These are phyloP conservation scores for Myriosclerotinia scirpicola DNA, from an alignment of 2,329 filamentous ascomycete genomes.

Conservation along the genomic window DNA sequence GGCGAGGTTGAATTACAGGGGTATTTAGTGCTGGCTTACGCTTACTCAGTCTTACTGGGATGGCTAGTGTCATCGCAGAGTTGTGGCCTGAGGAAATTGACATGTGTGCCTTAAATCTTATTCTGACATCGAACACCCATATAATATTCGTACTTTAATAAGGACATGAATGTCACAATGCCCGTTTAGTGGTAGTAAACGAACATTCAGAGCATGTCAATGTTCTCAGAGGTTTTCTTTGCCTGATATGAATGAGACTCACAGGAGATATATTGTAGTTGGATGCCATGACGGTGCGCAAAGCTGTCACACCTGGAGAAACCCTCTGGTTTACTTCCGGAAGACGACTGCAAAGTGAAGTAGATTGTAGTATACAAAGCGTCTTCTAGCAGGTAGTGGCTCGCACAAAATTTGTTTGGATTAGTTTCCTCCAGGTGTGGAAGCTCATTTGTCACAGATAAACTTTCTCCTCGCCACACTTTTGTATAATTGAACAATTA, in stretches of 20 bases:
- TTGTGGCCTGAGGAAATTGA: not conserved
- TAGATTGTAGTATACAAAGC: too few species aligned
- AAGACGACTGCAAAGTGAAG: too few species aligned
- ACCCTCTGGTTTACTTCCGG: not conserved
- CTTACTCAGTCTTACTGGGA: not conserved
- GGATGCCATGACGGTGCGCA: not conserved
- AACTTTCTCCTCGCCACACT: not conserved
- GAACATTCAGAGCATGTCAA: not conserved
- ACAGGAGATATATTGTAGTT: not conserved
- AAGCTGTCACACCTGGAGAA: not conserved
- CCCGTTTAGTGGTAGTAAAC: not conserved
- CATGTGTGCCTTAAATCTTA: not conserved
- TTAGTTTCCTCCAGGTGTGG: not conserved
- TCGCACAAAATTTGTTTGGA: not conserved
- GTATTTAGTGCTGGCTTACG: not conserved
- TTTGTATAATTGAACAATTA: not conserved
- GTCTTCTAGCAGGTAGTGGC: not conserved
- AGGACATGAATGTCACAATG: not conserved
- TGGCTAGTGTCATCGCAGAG: not conserved
- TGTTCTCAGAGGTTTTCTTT: not conserved
- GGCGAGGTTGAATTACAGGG: slow-evolving; percentile 1
- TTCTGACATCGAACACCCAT: slow-evolving; percentile 6
- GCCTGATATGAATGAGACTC: not conserved
- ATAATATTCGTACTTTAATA: not conserved
- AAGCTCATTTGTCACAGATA: not conserved